These are phyloP conservation scores for Nitzschia putrida DNA, from an alignment of 108 stramenopile genomes.

Conservation along the genomic window DNA sequence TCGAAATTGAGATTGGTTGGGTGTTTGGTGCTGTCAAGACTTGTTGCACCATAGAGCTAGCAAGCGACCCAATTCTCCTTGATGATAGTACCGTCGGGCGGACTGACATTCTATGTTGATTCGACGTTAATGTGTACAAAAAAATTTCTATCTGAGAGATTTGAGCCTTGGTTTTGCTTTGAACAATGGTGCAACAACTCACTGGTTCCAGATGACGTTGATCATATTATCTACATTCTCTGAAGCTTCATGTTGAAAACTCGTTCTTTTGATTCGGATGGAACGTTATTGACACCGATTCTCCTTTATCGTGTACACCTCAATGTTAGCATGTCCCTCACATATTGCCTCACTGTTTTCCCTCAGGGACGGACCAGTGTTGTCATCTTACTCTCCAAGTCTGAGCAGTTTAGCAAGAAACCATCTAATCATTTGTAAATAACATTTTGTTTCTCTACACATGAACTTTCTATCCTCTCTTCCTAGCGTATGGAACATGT, in stretches of 20 bases:
- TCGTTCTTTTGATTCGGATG: not conserved
- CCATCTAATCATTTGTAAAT: no score
- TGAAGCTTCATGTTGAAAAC: conserved; percentile 9
- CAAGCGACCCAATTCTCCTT: conserved; percentile 1
- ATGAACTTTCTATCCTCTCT: no score
- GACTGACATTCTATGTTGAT: conserved; percentile 48
- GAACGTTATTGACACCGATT: not conserved
- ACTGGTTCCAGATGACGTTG: conserved; percentile 34
- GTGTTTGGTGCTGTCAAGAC: not conserved
- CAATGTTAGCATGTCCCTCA: no score
- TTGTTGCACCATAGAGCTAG: not conserved
- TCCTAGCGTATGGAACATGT: no score
- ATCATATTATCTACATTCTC: conserved; percentile 50
- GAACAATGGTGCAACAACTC: not conserved
- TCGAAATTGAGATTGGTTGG: not conserved
- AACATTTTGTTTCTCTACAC: no score
- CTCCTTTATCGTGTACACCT: no score
- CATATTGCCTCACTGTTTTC: no score
- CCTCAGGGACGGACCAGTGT: no score
- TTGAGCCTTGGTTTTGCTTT: not conserved
- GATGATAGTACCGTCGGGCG: conserved; percentile 55
- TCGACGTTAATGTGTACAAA: conserved; percentile 59
- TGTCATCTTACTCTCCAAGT: no score
- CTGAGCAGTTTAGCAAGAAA: no score
- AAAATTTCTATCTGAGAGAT: conserved; percentile 26